These are phyloP conservation scores for Solanum pimpinellifolium DNA, from an alignment of 257 asterid genomes.

Conservation along the genomic window DNA sequence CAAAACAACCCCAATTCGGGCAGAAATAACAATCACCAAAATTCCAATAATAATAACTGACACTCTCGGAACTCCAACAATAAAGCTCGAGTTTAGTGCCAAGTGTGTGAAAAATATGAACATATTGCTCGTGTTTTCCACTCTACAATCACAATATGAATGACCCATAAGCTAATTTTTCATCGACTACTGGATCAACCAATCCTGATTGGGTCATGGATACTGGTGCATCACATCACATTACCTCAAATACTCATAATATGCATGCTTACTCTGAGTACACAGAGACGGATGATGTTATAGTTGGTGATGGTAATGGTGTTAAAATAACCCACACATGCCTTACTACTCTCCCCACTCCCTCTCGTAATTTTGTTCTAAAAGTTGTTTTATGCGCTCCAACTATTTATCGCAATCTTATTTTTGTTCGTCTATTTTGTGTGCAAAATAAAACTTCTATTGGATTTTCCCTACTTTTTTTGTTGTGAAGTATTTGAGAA, in stretches of 20 bases:
- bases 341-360: background rate
- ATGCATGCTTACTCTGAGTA: background rate
- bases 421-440: background rate
- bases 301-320: background rate
- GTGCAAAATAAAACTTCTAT: background rate
- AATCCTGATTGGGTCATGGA: background rate
- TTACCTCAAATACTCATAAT: background rate
- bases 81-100: background rate
- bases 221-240: background rate
- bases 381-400: background rate
- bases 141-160: background rate
- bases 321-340: background rate
- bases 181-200: background rate
- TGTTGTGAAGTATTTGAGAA: background rate
- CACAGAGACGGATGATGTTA: background rate
- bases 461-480: background rate
- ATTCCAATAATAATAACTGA: background rate
- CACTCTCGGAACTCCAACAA: background rate
- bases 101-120: background rate
- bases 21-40: background rate
- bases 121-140: background rate
- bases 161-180: background rate
- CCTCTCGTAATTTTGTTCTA: background rate
- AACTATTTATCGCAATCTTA: background rate
- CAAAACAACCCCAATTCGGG: background rate